Evolutionary conservation across 139 green algal genomes (phyloP), one percentile per base, ranked within the genome.

Genomic region (Edaphochlamys debaryana): DNA sequence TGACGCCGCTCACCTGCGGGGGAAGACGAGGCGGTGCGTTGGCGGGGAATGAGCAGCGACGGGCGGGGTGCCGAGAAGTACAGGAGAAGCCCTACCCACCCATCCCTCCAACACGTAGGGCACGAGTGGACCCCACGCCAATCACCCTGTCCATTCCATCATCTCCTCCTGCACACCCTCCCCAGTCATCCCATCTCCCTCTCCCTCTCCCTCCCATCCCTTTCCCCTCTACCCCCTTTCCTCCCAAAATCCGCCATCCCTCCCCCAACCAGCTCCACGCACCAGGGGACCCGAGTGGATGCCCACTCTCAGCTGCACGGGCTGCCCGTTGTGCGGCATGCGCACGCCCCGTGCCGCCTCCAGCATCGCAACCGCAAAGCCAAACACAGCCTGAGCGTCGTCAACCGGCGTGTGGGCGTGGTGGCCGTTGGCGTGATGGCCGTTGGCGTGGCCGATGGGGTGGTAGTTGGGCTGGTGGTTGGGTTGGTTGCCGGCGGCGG

Each of bases 241-340:
- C 30, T 13, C 17, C 60, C 60, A 67, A 36, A n/a, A 67, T 13
- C 60, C 19, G n/a, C 60, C 22, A n/a, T 67, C 22, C 60, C 60
- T 67, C 22, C 17, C 63, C 45, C 45, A 54, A 9, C 11, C 45
- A 54, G 52, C 52, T 1, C 38, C 22, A 62, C 68, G 29, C 68
- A 87, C 83, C 34, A 84, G 67, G 22, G 75, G 56, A 0, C 83
- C 83, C 27, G 60, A 85, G 77, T 88, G 84, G n/a, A 88, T 88
- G 69, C 84, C 84, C 69, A 88, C 84, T 2, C 84, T 60, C 52
- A 88, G 58, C 27, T 70, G 62, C 27, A 80, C 79, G 3, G 84
- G 84, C 84, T 73, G 22, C 32, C 70, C 70, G 70, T 88, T 85
- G 77, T 88, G 84, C 36, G 84, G 84, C 84, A 88, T 88, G 2